Evolutionary conservation across 2,329 filamentous ascomycete species (phyloP).

Genomic region (Trichoderma arundinaceum): DNA sequence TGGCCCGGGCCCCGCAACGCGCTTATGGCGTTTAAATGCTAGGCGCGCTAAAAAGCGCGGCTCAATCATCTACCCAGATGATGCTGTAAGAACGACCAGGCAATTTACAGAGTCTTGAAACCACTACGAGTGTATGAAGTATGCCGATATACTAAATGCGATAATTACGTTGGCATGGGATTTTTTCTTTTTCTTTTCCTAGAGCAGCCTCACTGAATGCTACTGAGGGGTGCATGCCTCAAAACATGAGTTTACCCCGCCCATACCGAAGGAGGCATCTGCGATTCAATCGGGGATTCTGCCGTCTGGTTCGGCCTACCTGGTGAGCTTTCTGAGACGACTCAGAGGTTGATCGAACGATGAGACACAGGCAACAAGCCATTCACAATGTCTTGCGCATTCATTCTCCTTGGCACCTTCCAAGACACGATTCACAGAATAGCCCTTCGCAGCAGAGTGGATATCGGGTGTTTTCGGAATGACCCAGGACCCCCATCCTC

Average conservation of each 20-base stretch:
- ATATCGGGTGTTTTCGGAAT: conserved; percentile 31
- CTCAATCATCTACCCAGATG: background rate
- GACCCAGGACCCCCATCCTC: conserved; percentile 27
- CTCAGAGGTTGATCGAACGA: background rate
- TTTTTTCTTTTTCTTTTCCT: too few relatives aligned
- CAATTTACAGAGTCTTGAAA: background rate
- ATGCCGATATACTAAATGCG: too few relatives aligned
- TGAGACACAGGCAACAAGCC: background rate
- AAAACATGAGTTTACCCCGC: background rate
- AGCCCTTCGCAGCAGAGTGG: background rate
- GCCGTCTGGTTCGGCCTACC: background rate
- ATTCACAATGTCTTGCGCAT: background rate
- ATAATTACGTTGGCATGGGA: too few relatives aligned
- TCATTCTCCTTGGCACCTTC: background rate
- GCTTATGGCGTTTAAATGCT: conserved; percentile 8
- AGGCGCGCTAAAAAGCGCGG: background rate
- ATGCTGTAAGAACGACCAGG: too few relatives aligned
- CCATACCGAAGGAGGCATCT: too few relatives aligned
- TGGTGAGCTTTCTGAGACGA: background rate
- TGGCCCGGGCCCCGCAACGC: conserved; percentile 12
- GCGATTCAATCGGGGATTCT: background rate
- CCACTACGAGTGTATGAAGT: background rate
- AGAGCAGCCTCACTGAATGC: too few relatives aligned
- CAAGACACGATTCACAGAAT: background rate
- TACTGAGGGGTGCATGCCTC: too few relatives aligned